These are phyloP conservation scores for Epicoccum nigrum DNA, from an alignment of 2,329 filamentous ascomycete species.

Conservation along the genomic window DNA sequence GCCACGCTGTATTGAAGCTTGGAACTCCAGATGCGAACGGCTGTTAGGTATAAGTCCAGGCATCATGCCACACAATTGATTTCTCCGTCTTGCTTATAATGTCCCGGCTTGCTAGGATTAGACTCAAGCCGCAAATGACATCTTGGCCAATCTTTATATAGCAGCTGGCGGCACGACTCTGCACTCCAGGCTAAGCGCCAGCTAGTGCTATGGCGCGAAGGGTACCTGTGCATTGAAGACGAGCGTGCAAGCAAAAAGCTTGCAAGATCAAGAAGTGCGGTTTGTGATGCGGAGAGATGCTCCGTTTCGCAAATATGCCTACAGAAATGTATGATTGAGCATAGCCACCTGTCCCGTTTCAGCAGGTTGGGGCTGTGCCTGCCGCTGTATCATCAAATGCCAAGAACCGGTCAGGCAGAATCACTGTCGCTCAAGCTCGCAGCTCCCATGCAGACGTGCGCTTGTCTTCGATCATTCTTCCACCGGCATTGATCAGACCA, in stretches of 20 bases:
- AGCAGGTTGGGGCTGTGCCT: slow-evolving; percentile 42
- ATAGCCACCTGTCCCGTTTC: slow-evolving; percentile 19
- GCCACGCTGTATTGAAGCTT: slow-evolving; percentile 2
- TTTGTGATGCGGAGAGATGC: slow-evolving; percentile 1
- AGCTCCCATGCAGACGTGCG: slow-evolving; percentile 36
- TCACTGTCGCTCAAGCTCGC: slow-evolving; percentile 35
- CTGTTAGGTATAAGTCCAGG: neutral
- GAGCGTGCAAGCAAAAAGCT: neutral
- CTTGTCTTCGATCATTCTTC: slow-evolving; percentile 33
- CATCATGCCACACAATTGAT: neutral
- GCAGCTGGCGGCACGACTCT: slow-evolving; percentile 14
- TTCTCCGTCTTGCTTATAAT: slow-evolving; percentile 1
- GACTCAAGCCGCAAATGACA: neutral
- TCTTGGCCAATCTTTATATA: slow-evolving; percentile 28
- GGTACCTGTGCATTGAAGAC: neutral
- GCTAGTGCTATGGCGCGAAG: neutral
- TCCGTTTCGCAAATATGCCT: slow-evolving; percentile 6
- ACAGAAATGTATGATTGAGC: slow-evolving; percentile 6
- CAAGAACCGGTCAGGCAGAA: slow-evolving; percentile 22
- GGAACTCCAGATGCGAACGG: slow-evolving; percentile 1
- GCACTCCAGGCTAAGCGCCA: slow-evolving; percentile 7
- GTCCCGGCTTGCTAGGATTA: neutral
- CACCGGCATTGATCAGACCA: slow-evolving; percentile 23
- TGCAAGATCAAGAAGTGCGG: neutral
- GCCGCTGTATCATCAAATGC: slow-evolving; percentile 33